These are phyloP conservation scores for Tulasnella sp. DNA, from an alignment of 768 basidiomycete genomes.

Conservation along the genomic window DNA sequence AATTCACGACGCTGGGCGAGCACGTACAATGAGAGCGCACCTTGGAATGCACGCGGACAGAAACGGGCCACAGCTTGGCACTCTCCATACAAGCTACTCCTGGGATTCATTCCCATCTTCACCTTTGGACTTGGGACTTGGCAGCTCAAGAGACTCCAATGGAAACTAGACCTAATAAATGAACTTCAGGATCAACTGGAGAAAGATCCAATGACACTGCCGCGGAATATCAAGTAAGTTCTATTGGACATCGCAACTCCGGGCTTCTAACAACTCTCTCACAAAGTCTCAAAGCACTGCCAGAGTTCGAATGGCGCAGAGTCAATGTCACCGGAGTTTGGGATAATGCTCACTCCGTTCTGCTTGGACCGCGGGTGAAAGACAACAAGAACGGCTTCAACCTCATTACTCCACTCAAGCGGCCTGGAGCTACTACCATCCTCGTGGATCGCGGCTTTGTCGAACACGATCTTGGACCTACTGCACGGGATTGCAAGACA, in stretches of 20 bases:
- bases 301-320: constrained; percentile 83
- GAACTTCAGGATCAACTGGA: constrained; percentile 86
- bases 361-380: constrained; percentile 76
- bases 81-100: constrained; percentile 29
- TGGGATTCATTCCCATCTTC: constrained; percentile 82
- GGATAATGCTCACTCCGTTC: constrained; percentile 66
- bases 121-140: constrained; percentile 85
- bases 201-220: constrained; percentile 65
- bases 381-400: constrained; percentile 85
- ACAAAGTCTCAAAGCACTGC: constrained; percentile 56
- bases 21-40: constrained; percentile 5
- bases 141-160: constrained; percentile 87
- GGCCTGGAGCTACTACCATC: constrained; percentile 67
- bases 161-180: constrained; percentile 91
- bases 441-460: constrained; percentile 93
- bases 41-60: constrained; percentile 1
- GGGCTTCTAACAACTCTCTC: constrained; percentile 7
- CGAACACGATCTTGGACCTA: constrained; percentile 35
- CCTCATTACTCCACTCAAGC: constrained; percentile 74
- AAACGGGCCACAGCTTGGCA: constrained; percentile 10
- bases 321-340: constrained; percentile 69
- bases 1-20: not conserved
- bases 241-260: constrained; percentile 7
- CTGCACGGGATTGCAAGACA: constrained; percentile 5
- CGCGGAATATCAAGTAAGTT: constrained; percentile 73